Conservation (phyloP, 2,329 filamentous ascomycete species). For the Fusarium vanettenii region DNA sequence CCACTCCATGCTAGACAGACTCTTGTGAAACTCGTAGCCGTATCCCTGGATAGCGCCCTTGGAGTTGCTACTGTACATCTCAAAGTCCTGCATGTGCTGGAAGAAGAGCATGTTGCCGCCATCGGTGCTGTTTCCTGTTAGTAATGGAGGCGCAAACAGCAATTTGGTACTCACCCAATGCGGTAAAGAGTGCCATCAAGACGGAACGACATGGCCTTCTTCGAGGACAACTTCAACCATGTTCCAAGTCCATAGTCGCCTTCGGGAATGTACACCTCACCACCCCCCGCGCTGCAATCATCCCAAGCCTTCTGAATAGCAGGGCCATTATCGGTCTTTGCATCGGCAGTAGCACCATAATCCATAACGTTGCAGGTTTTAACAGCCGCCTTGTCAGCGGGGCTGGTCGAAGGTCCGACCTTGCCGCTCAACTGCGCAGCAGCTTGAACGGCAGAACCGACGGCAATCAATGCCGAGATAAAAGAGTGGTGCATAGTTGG, state of each 20-base stretch:
- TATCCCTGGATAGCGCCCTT: constrained; percentile 37
- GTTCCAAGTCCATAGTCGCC: constrained; percentile 34
- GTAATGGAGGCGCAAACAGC: accelerated
- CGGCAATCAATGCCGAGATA: constrained; percentile 30
- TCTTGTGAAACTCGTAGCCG: constrained; percentile 29
- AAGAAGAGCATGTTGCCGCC: constrained; percentile 36
- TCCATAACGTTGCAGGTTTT: constrained; percentile 37
- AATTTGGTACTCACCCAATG: constrained; percentile 10
- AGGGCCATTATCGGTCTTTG: constrained; percentile 25
- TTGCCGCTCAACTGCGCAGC: constrained; percentile 34
- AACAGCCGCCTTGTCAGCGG: constrained; percentile 21
- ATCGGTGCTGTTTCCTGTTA: constrained; percentile 11
- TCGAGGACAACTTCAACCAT: constrained; percentile 30
- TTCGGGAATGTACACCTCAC: constrained; percentile 30
- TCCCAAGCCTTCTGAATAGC: constrained; percentile 35
- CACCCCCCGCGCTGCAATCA: constrained; percentile 23
- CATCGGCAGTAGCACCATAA: constrained; percentile 25
- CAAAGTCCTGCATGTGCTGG: constrained; percentile 34
- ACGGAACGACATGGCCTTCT: constrained; percentile 33
- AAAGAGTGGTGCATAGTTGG: constrained; percentile 17
- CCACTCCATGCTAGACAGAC: background rate
- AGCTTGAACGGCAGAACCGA: constrained; percentile 25
- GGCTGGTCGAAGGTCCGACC: constrained; percentile 28
- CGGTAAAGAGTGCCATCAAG: constrained; percentile 34
- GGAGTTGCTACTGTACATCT: constrained; percentile 36